Evolutionary conservation across 441 rosid species (phyloP), one percentile per base, ranked within the genome.

Genomic region (Macaranga tanarius): DNA sequence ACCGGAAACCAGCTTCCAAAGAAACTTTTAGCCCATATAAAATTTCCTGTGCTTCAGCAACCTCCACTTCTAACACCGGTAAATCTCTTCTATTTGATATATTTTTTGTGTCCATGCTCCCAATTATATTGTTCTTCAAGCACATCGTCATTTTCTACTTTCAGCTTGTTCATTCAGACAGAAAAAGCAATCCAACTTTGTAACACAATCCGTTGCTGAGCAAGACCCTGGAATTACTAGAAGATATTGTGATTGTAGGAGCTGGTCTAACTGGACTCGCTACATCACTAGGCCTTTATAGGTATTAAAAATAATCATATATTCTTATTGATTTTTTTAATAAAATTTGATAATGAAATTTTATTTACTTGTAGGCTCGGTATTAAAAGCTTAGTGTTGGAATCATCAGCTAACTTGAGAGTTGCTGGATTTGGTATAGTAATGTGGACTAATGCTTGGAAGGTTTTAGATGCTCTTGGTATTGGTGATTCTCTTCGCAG

Each of bases 201-300:
- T 2, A 51, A 5, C n/a, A 17, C 0, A 16, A 51, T 5, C 55
- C 4, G n/a, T 51, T 42, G 12, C 47, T 42, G 47, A 42, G 8
- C 10, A 7, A 42, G 25, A 59, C 10, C 62, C 78, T 80, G 90
- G 85, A 77, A 72, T 56, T 25, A 40, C 54, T 31, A 54, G 67
- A 63, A 76, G 88, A 84, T 67, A 70, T 88, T 45, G 84, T 85
- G 75, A 93, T 85, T 51, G 86, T 88, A 0, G 92, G 97, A 61
- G 98, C 90, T 50, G 94, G 93, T 62, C 81, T 93, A 67, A 87
- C 94, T 28, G 93, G 97, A 20, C 95, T 91, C 47, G 62, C 96
- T 40, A 84, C 92, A 10, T 80, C 97, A 54, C 75, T 91, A 51
- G 97, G 90, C 12, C 97, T 91, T 64, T 86, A 88, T 76, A 85